Base-by-base conservation (phyloP, 2,329 filamentous ascomycete species). In the Fusarium oxysporum region DNA sequence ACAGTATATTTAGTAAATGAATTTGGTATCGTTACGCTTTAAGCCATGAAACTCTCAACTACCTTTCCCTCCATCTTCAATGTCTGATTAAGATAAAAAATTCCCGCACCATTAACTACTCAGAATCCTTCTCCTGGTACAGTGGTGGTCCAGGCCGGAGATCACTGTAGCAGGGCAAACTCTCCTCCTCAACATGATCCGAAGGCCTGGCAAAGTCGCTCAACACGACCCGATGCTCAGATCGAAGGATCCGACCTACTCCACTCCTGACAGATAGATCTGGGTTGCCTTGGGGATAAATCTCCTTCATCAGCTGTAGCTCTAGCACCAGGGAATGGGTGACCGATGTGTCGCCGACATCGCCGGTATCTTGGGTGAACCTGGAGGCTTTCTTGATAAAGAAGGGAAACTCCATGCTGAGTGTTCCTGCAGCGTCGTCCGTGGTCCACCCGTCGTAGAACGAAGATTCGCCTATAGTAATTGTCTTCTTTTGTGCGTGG, bases 291-390 rank as follows among this genome's bases (percentile, higher is more conserved):
- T 91, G 90, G 65, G 92, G 92, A 0, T 86, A 88, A 84, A 93
- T 95, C 81, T 98, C 96, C 82, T 97, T 96, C 8, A 93, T 92
- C 25, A 98, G 94, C 50, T 98, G 94, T 84, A 98, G 90, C 83
- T 98, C 96, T 56, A 98, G 87, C 72, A 97, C 90, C 47, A 98
- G 88, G 76, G 92, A 90, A 85, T 98, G 96, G 41, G 90, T 90
- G 56, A 97, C 90, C 76, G 92, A 91, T 71, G 94, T 91, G 51
- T 94, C 94, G 75, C 92, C 91, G 38, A 88, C 84, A 58, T 91
- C 89, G 70, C 92, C 92, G 75, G 93, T 87, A 78, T 97, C 93
- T 84, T 94, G 97, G 8, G 92, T 87, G 33, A 92, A 91, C 76
- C 91, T 89, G 53, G 76, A 71, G 5, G 47, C 21, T 19, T 43